phyloP scores from a whole-genome alignment of 345 rosid species.

The Brassica carinata region DNA sequence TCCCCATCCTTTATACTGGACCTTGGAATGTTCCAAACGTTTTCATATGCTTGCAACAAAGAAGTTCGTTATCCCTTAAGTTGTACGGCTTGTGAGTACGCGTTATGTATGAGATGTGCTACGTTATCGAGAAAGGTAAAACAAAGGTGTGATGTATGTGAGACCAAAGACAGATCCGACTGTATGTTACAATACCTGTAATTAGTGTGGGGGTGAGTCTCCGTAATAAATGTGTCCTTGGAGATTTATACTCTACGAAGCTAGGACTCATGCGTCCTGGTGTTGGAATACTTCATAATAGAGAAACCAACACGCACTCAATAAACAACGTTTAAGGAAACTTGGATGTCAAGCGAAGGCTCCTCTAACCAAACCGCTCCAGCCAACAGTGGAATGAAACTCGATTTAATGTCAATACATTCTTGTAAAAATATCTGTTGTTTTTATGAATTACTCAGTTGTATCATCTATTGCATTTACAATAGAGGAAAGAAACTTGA shows the following conservation, averaged over 20 bases:
- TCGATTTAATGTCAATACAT: too few relatives aligned
- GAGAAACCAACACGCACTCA: too few relatives aligned
- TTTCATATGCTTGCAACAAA: too few relatives aligned
- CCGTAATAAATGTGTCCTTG: slow-evolving; percentile 14
- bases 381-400: too few relatives aligned
- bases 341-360: too few relatives aligned
- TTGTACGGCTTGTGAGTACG: background rate
- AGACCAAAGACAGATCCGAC: slow-evolving; percentile 13
- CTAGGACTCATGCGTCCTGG: background rate
- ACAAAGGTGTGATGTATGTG: slow-evolving; percentile 11
- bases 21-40: background rate
- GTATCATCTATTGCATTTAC: too few relatives aligned
- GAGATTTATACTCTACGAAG: background rate
- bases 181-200: background rate
- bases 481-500: too few relatives aligned
- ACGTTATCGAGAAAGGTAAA: slow-evolving; percentile 12
- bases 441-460: too few relatives aligned
- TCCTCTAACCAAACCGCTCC: too few relatives aligned
- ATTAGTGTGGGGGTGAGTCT: background rate
- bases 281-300: too few relatives aligned
- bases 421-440: too few relatives aligned
- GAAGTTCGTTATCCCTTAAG: background rate
- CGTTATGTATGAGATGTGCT: background rate
- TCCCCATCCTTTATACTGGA: slow-evolving; percentile 12
- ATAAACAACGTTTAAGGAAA: too few relatives aligned